phyloP scores from a whole-genome alignment of 441 rosid species.

The Jatropha multifida region DNA sequence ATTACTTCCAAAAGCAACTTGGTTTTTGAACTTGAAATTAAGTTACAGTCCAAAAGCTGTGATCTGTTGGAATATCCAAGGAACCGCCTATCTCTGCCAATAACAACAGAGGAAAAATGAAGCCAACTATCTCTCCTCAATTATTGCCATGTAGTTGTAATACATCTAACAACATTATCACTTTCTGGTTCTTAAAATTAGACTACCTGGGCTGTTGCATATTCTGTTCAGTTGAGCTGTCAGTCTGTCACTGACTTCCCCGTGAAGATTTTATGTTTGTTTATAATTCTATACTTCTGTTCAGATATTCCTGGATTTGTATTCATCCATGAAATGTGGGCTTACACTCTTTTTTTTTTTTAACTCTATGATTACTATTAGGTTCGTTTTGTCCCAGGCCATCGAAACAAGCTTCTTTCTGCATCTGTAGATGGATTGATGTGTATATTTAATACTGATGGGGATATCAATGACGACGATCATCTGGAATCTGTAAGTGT shows the following conservation, averaged over 20 bases:
- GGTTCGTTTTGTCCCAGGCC: conserved; percentile 78
- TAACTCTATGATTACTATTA: conserved; percentile 24
- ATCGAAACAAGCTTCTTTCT: conserved; percentile 70
- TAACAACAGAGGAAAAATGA: not conserved
- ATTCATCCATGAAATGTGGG: not conserved
- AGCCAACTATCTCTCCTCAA: not conserved
- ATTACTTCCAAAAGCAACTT: not conserved
- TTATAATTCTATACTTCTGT: not conserved
- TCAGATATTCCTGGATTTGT: not conserved
- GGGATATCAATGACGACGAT: conserved; percentile 81
- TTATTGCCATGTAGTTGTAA: not conserved
- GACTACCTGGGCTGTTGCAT: not conserved
- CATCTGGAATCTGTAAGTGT: conserved; percentile 82
- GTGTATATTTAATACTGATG: conserved; percentile 69
- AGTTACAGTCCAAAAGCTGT: not conserved
- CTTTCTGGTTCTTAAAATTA: not conserved
- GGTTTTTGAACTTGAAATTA: not conserved
- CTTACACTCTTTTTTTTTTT: not conserved
- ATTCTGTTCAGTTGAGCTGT: not conserved
- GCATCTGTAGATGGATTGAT: conserved; percentile 93
- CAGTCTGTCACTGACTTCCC: not conserved
- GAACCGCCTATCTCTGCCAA: not conserved
- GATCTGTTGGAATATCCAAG: not conserved
- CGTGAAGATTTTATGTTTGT: not conserved
- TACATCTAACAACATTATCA: not conserved